Evolutionary conservation across 306 rosid genomes (phyloP).

Genomic region (Corylus heterophylla): DNA sequence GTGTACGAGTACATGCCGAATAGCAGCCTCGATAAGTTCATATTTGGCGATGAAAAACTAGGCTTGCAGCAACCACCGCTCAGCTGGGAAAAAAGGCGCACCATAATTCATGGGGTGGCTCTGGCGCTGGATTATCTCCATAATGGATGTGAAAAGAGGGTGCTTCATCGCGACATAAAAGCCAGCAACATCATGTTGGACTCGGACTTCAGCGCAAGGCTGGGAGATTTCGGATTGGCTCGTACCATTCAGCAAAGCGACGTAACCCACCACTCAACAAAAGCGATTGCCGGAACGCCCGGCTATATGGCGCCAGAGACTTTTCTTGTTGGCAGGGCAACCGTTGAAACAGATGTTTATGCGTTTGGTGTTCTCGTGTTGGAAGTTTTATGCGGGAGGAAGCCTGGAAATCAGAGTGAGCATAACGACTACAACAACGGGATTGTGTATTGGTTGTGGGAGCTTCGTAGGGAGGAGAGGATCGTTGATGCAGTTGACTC

Average conservation of each 20-base stretch:
- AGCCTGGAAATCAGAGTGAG: constrained; percentile 44
- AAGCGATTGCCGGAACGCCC: constrained; percentile 75
- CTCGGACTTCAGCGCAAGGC: constrained; percentile 47
- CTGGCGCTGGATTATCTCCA: constrained; percentile 79
- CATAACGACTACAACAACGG: constrained; percentile 48
- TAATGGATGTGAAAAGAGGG: constrained; percentile 60
- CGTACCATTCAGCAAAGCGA: constrained; percentile 51
- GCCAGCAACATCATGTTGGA: constrained; percentile 80
- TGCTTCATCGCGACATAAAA: constrained; percentile 79
- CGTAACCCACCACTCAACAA: constrained; percentile 69
- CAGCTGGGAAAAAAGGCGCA: constrained; percentile 53
- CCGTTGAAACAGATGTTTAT: constrained; percentile 74
- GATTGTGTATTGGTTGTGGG: constrained; percentile 73
- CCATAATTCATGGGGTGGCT: constrained; percentile 60
- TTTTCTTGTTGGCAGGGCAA: constrained; percentile 59
- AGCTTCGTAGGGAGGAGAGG: constrained; percentile 40
- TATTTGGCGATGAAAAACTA: constrained; percentile 36
- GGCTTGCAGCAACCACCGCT: constrained; percentile 21
- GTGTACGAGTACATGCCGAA: constrained; percentile 85
- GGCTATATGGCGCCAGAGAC: constrained; percentile 91
- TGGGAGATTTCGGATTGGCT: constrained; percentile 84
- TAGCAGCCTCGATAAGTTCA: constrained; percentile 67
- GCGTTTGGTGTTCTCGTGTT: constrained; percentile 69
- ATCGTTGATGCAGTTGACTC: constrained; percentile 46
- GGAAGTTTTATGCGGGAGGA: constrained; percentile 66